Evolutionary conservation across 2,329 filamentous ascomycete genomes (phyloP).

Genomic region (Zasmidium citrigriseum): DNA sequence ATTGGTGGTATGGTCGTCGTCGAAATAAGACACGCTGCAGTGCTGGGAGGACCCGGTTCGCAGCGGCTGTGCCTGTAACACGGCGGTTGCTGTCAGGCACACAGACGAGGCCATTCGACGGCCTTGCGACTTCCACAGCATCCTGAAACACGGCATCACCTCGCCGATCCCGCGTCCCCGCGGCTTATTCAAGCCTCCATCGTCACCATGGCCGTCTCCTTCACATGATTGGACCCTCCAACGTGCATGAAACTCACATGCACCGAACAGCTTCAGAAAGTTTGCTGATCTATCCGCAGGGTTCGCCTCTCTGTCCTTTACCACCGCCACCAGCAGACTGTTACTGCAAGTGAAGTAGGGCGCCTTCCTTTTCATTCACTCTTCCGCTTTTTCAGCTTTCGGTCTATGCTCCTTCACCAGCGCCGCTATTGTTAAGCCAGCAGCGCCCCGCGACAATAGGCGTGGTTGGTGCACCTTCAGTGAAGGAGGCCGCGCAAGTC

Average conservation of each 20-base stretch:
- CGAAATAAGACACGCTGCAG: neutral
- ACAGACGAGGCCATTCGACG: neutral
- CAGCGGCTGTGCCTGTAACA: neutral
- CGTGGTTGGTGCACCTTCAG: neutral
- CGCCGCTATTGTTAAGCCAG: neutral
- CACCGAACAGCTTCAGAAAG: neutral
- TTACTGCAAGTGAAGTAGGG: neutral
- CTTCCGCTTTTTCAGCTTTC: neutral
- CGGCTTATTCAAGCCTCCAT: neutral
- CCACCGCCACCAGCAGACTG: neutral
- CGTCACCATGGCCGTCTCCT: conserved; percentile 3
- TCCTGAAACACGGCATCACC: neutral
- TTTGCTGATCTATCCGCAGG: neutral
- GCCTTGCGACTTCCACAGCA: neutral
- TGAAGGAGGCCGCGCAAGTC: neutral
- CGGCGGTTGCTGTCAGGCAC: neutral
- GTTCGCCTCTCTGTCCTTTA: neutral
- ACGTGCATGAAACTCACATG: conserved; percentile 1
- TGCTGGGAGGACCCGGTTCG: neutral
- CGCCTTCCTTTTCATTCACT: neutral
- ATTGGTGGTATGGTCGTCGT: neutral
- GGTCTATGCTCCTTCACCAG: neutral
- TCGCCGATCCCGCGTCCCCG: neutral
- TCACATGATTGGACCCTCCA: neutral
- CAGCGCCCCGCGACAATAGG: neutral